These are phyloP conservation scores for Mucor sp. DNA, from an alignment of 371 early-diverging fungal genomes.

Conservation along the genomic window DNA sequence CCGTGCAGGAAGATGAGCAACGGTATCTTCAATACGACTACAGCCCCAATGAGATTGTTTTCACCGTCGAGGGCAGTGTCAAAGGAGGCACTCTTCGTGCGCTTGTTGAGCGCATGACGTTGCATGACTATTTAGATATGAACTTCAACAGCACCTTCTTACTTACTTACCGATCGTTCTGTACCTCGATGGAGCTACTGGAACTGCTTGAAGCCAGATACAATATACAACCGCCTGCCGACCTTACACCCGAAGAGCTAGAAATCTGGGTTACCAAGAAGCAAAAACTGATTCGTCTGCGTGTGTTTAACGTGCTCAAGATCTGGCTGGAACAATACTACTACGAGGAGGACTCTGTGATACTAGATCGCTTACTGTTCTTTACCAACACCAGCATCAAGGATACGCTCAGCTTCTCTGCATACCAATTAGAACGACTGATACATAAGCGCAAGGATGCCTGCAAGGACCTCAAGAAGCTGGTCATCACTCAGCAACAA, in stretches of 20 bases:
- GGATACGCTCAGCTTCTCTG: constrained; percentile 69
- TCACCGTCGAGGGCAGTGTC: constrained; percentile 84
- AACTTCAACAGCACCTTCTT: constrained; percentile 83
- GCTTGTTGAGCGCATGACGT: constrained; percentile 85
- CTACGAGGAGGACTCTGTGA: constrained; percentile 65
- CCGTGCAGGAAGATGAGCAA: constrained; percentile 17
- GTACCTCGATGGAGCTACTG: constrained; percentile 75
- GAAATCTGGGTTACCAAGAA: constrained; percentile 83
- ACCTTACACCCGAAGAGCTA: constrained; percentile 63
- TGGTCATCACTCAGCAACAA: constrained; percentile 61
- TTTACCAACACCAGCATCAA: constrained; percentile 79
- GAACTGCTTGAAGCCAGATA: constrained; percentile 73
- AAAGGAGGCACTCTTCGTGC: constrained; percentile 89
- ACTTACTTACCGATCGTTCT: constrained; percentile 89
- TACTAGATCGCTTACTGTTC: constrained; percentile 70
- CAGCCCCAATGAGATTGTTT: constrained; percentile 66
- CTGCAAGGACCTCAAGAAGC: constrained; percentile 54
- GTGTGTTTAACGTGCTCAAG: constrained; percentile 90
- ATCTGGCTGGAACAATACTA: constrained; percentile 91
- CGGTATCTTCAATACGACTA: constrained; percentile 43
- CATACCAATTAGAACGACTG: constrained; percentile 73
- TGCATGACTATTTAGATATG: constrained; percentile 79
- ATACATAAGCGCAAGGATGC: constrained; percentile 71
- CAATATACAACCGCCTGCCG: constrained; percentile 70
- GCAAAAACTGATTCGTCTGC: constrained; percentile 80